Percentiles rank a stretch among this genome's conserved stretches.
phyloP scores from a whole-genome alignment of 2,329 filamentous ascomycete species.

The Monosporascus sp. region DNA sequence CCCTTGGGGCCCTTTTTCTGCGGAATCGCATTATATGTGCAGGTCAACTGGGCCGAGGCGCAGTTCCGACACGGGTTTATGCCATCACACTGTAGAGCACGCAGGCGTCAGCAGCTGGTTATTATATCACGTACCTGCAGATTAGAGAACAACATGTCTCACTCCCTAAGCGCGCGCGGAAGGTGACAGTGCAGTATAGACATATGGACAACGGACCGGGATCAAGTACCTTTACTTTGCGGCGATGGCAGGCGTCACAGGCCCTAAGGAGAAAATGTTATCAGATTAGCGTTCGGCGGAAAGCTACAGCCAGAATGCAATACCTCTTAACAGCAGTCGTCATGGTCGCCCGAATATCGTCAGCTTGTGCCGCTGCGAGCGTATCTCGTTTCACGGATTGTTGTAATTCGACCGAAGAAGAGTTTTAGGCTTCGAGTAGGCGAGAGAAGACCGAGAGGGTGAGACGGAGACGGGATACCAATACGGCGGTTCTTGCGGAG shows the following conservation, averaged over 20 bases:
- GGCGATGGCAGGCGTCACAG: constrained; percentile 69
- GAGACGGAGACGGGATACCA: too few species aligned
- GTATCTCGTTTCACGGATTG: too few species aligned
- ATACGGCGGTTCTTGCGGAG: constrained; percentile 1
- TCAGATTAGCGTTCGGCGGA: neutral
- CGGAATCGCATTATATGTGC: constrained; percentile 70
- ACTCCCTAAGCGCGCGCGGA: too few species aligned
- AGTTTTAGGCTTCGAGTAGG: too few species aligned
- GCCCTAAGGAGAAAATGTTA: constrained; percentile 37
- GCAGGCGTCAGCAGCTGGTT: neutral
- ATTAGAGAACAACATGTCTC: too few species aligned
- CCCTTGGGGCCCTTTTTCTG: constrained; percentile 76
- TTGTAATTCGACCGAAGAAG: too few species aligned
- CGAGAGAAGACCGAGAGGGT: too few species aligned
- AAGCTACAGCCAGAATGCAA: neutral
- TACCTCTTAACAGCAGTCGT: constrained; percentile 34
- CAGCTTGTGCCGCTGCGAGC: too few species aligned
- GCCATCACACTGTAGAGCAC: constrained; percentile 49
- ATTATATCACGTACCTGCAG: too few species aligned
- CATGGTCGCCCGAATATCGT: constrained; percentile 17
- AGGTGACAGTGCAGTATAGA: too few species aligned
- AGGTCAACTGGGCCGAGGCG: constrained; percentile 59
- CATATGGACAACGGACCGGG: too few species aligned
- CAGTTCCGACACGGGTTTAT: constrained; percentile 69
- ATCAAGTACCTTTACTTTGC: constrained; percentile 55